phyloP scores from a whole-genome alignment of 176 grass and related monocot genomes.

The Chloris gayana region DNA sequence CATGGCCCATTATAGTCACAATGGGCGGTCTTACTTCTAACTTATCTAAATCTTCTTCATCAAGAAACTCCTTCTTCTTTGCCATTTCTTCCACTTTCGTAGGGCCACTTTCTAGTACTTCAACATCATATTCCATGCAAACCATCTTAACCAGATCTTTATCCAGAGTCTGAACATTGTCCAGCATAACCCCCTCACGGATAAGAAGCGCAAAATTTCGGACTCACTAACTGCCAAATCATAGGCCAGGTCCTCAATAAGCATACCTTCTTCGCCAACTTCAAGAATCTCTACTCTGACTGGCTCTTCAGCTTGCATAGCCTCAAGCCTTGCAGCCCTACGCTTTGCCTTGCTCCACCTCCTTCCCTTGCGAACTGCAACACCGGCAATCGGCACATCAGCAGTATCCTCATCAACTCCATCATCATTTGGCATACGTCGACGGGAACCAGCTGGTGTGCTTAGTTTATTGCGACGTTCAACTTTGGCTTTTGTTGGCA shows the following conservation, averaged over 20 bases:
- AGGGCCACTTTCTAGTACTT: slow-evolving; percentile 78
- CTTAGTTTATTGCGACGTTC: slow-evolving; percentile 60
- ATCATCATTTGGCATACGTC: slow-evolving; percentile 47
- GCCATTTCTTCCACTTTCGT: slow-evolving; percentile 88
- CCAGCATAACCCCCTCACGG: slow-evolving; percentile 58
- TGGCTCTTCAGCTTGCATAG: slow-evolving; percentile 73
- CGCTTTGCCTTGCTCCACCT: slow-evolving; percentile 85
- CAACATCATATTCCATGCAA: slow-evolving; percentile 94
- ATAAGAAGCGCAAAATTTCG: slow-evolving; percentile 75
- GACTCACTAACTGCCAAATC: slow-evolving; percentile 68
- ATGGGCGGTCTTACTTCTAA: slow-evolving; percentile 87
- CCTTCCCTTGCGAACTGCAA: slow-evolving; percentile 74
- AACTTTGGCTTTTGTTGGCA: slow-evolving; percentile 63
- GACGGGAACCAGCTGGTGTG: slow-evolving; percentile 38
- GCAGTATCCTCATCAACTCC: slow-evolving; percentile 58
- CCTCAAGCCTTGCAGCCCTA: slow-evolving; percentile 70
- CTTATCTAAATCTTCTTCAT: slow-evolving; percentile 86
- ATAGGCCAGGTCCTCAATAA: slow-evolving; percentile 80
- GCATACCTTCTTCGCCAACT: slow-evolving; percentile 89
- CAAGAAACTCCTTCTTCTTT: slow-evolving; percentile 90
- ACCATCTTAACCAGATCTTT: slow-evolving; percentile 97
- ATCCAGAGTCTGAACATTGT: slow-evolving; percentile 68
- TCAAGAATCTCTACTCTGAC: slow-evolving; percentile 97
- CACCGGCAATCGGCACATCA: slow-evolving; percentile 58
- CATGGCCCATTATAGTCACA: slow-evolving; percentile 99